Evolutionary conservation across 257 asterid genomes (phyloP).

Genomic region (Coffea eugenioides): DNA sequence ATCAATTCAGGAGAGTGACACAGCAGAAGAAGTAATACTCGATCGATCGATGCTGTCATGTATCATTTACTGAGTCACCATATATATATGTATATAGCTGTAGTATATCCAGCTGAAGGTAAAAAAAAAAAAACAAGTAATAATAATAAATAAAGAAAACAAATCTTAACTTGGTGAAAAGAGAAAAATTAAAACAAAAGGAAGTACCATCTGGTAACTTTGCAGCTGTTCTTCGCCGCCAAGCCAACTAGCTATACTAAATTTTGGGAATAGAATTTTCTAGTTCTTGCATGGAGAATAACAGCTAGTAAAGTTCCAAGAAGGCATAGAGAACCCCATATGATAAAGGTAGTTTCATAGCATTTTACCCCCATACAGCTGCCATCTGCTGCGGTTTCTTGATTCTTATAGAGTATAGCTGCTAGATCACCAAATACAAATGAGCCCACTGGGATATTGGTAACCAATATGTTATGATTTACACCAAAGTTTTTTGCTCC

Average conservation of each 20-base stretch:
- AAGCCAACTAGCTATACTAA: not conserved
- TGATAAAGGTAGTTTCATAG: conserved; percentile 45
- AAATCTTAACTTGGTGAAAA: not conserved
- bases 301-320: conserved; percentile 52
- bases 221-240: not conserved
- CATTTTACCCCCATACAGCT: conserved; percentile 55
- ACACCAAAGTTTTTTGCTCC: conserved; percentile 63
- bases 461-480: conserved; percentile 67
- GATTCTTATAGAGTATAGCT: conserved; percentile 46
- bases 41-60: too few species aligned
- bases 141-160: too few species aligned
- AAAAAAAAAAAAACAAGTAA: too few species aligned
- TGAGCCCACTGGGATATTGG: conserved; percentile 68
- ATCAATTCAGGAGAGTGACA: not conserved
- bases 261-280: conserved; percentile 25
- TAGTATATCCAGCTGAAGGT: not conserved
- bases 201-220: too few species aligned
- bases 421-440: conserved; percentile 67
- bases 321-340: conserved; percentile 63
- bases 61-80: too few species aligned
- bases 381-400: conserved; percentile 21
- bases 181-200: not conserved
- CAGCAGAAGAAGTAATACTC: too few species aligned
- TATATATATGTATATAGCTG: too few species aligned
- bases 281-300: conserved; percentile 48